Conservation (phyloP, 306 rosid species). For the Calophaca sinica region DNA sequence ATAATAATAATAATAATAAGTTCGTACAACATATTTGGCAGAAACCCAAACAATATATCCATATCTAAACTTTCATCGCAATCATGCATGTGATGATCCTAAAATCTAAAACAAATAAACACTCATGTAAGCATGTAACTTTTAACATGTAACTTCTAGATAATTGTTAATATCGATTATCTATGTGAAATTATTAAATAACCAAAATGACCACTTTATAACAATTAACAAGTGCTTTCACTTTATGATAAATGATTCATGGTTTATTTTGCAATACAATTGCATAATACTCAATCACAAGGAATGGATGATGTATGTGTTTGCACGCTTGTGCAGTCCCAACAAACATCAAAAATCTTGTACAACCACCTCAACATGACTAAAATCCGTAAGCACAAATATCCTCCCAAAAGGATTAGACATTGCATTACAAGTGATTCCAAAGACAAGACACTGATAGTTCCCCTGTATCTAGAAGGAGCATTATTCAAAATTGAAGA, state of each 20-base stretch:
- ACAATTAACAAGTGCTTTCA: neutral
- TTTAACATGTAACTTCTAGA: too few species aligned
- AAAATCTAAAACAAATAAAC: too few species aligned
- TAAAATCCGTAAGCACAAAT: neutral
- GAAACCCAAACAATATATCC: too few species aligned
- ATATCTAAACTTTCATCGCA: too few species aligned
- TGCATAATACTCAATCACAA: neutral
- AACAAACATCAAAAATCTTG: constrained; percentile 36
- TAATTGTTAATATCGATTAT: too few species aligned
- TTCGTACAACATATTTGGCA: too few species aligned
- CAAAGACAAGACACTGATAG: constrained; percentile 53
- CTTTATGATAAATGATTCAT: neutral
- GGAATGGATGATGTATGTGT: neutral
- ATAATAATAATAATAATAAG: too few species aligned
- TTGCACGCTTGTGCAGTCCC: constrained; percentile 20
- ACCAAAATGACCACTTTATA: too few species aligned
- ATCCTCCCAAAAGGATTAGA: neutral
- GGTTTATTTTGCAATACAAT: constrained; percentile 33
- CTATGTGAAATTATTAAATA: too few species aligned
- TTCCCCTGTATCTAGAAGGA: constrained; percentile 54
- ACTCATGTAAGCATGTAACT: too few species aligned
- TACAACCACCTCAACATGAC: constrained; percentile 22
- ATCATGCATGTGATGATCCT: too few species aligned
- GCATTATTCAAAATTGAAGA: constrained; percentile 73
- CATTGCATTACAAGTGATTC: constrained; percentile 46